phyloP scores from a whole-genome alignment of 768 basidiomycete species.

The Lentinus tigrinus region DNA sequence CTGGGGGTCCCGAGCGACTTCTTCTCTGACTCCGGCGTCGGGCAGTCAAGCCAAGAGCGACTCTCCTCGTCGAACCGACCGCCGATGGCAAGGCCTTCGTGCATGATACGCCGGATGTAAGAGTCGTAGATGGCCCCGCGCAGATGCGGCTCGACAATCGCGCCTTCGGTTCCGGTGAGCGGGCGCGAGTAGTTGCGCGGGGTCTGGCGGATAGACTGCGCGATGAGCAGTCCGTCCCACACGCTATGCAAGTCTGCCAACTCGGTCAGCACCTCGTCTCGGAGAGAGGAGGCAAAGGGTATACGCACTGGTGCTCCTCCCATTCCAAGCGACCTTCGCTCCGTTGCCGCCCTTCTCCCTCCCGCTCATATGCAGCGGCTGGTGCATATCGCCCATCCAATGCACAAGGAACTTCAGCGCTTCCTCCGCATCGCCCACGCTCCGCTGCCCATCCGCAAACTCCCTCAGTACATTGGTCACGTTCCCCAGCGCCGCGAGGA shows the following conservation, averaged over 20 bases:
- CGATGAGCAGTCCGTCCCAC: conserved; percentile 84
- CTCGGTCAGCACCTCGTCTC: not conserved
- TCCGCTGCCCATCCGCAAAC: conserved; percentile 19
- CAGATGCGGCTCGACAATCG: conserved; percentile 40
- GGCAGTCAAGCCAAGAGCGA: conserved; percentile 68
- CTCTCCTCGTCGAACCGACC: conserved; percentile 41
- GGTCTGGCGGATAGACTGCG: conserved; percentile 74
- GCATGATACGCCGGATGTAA: conserved; percentile 81
- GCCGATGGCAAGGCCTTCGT: conserved; percentile 63
- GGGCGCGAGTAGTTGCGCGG: conserved; percentile 75
- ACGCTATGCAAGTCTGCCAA: conserved; percentile 74
- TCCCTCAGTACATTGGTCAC: conserved; percentile 49
- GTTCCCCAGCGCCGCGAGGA: conserved; percentile 78
- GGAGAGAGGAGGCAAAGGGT: not conserved
- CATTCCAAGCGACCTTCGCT: conserved; percentile 71
- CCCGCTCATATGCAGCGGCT: conserved; percentile 89
- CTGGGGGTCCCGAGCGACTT: not conserved
- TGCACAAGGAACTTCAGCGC: conserved; percentile 93
- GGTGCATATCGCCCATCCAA: conserved; percentile 91
- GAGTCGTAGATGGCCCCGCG: conserved; percentile 84
- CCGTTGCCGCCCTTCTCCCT: conserved; percentile 87
- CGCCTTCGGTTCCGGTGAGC: conserved; percentile 62
- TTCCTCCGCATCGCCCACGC: conserved; percentile 52
- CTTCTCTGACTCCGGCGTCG: conserved; percentile 25
- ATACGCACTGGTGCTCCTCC: conserved; percentile 64